These are phyloP conservation scores for Cicer arietinum DNA, from an alignment of 306 rosid species.

Conservation along the genomic window DNA sequence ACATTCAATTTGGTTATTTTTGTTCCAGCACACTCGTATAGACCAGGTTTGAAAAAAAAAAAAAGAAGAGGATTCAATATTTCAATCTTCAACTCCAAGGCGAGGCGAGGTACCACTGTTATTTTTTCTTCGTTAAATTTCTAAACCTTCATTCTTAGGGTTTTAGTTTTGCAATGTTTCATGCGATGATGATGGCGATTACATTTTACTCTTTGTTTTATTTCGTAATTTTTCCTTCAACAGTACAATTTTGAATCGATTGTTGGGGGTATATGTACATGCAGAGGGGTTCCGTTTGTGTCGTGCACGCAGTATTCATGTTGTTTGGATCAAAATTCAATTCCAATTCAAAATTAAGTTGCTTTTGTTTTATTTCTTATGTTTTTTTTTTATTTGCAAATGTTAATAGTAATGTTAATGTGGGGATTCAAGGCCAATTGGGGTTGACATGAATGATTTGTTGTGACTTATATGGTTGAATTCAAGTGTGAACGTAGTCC, in stretches of 20 bases:
- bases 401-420: not conserved
- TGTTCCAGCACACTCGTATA: not conserved
- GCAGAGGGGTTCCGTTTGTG: conserved; percentile 7
- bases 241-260: not conserved
- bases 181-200: not conserved
- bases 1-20: not conserved
- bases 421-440: not conserved
- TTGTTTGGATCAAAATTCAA: conserved; percentile 22
- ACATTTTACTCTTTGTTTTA: not conserved
- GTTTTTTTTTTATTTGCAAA: not conserved
- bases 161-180: conserved; percentile 7
- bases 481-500: no score
- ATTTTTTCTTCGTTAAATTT: not conserved
- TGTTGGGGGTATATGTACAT: not conserved
- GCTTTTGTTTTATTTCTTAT: not conserved
- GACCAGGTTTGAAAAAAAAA: no score
- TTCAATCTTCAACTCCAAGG: not conserved
- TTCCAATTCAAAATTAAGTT: conserved; percentile 3
- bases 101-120: not conserved
- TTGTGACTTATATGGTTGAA: no score
- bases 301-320: conserved; percentile 4
- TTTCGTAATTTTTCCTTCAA: not conserved
- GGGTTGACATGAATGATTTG: no score
- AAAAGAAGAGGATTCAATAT: not conserved
- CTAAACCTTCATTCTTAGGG: conserved; percentile 25